phyloP scores from a whole-genome alignment of 306 rosid species.

The Benincasa hispida region DNA sequence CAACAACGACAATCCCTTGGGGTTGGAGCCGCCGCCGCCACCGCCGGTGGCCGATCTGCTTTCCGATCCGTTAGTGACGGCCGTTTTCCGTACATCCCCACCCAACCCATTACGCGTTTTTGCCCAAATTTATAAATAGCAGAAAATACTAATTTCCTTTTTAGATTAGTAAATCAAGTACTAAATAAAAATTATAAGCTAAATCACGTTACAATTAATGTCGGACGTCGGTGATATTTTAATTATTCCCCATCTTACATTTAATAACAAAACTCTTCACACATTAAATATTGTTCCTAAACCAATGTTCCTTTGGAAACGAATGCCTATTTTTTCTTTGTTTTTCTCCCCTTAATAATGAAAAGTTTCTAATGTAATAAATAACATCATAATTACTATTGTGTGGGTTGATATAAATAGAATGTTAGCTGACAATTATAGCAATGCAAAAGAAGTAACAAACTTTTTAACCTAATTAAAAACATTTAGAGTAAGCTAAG shows the following conservation, averaged over 20 bases:
- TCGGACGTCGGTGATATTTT: constrained; percentile 7
- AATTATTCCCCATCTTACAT: background rate
- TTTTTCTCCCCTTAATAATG: background rate
- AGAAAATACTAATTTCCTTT: too few species aligned
- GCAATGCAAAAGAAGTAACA: background rate
- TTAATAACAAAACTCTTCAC: background rate
- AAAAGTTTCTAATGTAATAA: too few species aligned
- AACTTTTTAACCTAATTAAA: background rate
- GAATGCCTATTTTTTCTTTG: background rate
- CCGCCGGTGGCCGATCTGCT: background rate
- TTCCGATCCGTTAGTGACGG: background rate
- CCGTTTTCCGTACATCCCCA: too few species aligned
- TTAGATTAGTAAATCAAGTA: background rate
- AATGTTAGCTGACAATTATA: background rate
- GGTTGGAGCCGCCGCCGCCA: background rate
- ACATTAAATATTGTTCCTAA: background rate
- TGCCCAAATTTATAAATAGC: too few species aligned
- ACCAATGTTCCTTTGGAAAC: background rate
- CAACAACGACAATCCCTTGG: background rate
- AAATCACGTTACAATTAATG: background rate
- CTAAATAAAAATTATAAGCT: background rate
- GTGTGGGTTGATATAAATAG: too few species aligned
- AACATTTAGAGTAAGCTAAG: background rate
- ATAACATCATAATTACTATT: too few species aligned
- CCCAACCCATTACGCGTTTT: too few species aligned